A percentile compares a stretch with the other conserved stretches of the same genome.
Conservation (phyloP, 805 yeast genomes). For the Monosporozyma yasuniensis region DNA sequence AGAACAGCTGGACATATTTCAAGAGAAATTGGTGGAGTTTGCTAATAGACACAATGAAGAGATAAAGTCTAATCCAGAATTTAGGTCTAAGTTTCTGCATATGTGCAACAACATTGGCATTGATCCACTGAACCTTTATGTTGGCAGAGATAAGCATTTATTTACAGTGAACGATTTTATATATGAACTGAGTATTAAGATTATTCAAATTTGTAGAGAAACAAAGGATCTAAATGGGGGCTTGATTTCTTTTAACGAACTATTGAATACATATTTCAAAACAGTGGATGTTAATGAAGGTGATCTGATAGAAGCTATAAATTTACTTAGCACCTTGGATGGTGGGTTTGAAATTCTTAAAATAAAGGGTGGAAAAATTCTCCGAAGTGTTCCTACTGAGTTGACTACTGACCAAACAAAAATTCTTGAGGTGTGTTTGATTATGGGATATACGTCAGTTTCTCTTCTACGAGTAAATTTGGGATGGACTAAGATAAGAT, state of each 20-base stretch:
- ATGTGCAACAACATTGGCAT: slow-evolving; percentile 77
- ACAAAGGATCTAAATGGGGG: slow-evolving; percentile 79
- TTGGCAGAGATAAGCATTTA: slow-evolving; percentile 25
- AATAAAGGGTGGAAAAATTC: slow-evolving; percentile 44
- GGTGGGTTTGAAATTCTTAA: slow-evolving; percentile 58
- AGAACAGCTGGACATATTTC: slow-evolving; percentile 70
- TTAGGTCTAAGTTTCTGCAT: slow-evolving; percentile 61
- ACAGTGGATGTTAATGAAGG: slow-evolving; percentile 30
- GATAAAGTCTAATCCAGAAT: slow-evolving; percentile 51
- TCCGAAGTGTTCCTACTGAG: slow-evolving; percentile 56
- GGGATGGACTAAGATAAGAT: slow-evolving; percentile 59
- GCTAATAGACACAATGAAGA: slow-evolving; percentile 64
- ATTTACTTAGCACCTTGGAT: slow-evolving; percentile 49
- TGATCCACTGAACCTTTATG: slow-evolving; percentile 53
- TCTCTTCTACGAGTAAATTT: slow-evolving; percentile 62
- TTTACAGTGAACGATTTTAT: slow-evolving; percentile 41
- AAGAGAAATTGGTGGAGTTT: slow-evolving; percentile 64
- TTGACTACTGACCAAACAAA: slow-evolving; percentile 58
- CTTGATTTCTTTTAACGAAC: slow-evolving; percentile 51
- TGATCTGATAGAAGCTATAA: slow-evolving; percentile 52
- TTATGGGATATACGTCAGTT: slow-evolving; percentile 64
- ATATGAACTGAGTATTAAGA: slow-evolving; percentile 59
- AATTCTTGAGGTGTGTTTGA: slow-evolving; percentile 67
- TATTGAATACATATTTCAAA: slow-evolving; percentile 29
- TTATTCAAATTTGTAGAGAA: slow-evolving; percentile 66